phyloP scores from a whole-genome alignment of 2,329 filamentous ascomycete genomes.

The Exophiala xenobiotica region DNA sequence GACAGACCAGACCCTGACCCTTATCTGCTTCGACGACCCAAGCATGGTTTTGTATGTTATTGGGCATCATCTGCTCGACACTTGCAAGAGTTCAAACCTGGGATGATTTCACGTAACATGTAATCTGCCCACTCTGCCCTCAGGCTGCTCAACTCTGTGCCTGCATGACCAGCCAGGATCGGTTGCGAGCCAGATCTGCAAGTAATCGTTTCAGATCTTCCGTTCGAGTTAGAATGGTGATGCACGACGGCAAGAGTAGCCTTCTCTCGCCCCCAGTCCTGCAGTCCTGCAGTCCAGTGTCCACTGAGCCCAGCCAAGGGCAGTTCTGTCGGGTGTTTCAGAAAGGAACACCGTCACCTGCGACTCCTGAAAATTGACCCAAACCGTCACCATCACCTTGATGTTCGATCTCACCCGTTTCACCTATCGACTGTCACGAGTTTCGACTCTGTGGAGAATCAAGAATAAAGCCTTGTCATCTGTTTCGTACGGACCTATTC shows the following conservation, averaged over 20 bases:
- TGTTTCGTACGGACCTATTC: neutral
- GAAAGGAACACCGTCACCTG: neutral
- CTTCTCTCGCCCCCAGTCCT: neutral
- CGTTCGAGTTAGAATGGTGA: neutral
- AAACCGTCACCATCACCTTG: neutral
- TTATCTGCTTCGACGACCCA: too few species aligned
- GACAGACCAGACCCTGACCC: slow-evolving; percentile 12
- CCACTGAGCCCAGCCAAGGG: too few species aligned
- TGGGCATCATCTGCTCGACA: too few species aligned
- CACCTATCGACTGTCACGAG: neutral
- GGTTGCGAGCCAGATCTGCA: neutral
- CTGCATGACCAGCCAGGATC: neutral
- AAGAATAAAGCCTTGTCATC: neutral
- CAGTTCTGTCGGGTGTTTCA: slow-evolving; percentile 1
- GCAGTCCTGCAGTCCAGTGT: too few species aligned
- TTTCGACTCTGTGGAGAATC: neutral
- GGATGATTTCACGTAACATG: too few species aligned
- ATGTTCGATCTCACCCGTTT: neutral
- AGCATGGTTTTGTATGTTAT: too few species aligned
- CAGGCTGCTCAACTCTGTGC: too few species aligned
- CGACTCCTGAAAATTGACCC: slow-evolving; percentile 2
- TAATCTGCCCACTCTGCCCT: neutral
- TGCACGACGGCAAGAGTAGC: neutral
- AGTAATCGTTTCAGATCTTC: neutral
- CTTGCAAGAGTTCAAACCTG: too few species aligned